phyloP scores from a whole-genome alignment of 192 early-diverging fungal genomes.

The Entomortierella parvispora region DNA sequence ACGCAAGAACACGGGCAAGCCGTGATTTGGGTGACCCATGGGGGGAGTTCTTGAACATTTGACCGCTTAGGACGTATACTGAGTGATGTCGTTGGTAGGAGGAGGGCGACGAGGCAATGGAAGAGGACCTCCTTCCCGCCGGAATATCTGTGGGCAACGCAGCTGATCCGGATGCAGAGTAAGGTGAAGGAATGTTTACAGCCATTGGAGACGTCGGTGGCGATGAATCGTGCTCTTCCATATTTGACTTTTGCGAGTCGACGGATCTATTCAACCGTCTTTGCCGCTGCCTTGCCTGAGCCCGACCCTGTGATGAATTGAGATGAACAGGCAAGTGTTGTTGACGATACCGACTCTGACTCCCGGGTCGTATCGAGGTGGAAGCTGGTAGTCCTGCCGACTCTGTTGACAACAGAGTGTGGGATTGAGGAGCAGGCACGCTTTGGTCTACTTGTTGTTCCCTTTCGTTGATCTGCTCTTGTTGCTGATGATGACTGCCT shows the following conservation, averaged over 20 bases:
- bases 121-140: slow-evolving; percentile 31
- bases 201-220: slow-evolving; percentile 39
- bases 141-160: slow-evolving; percentile 38
- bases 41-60: slow-evolving; percentile 50
- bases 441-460: slow-evolving; percentile 11
- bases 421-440: slow-evolving; percentile 16
- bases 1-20: slow-evolving; percentile 32
- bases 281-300: slow-evolving; percentile 21
- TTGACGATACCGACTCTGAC: slow-evolving; percentile 17
- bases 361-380: slow-evolving; percentile 22
- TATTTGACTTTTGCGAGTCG: slow-evolving; percentile 38
- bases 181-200: slow-evolving; percentile 34
- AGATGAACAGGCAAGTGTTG: slow-evolving; percentile 13
- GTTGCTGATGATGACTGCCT: too few relatives aligned
- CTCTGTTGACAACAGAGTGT: slow-evolving; percentile 12
- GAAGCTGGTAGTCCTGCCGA: slow-evolving; percentile 10
- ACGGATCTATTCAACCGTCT: slow-evolving; percentile 28
- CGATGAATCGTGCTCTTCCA: slow-evolving; percentile 43
- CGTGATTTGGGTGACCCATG: slow-evolving; percentile 47
- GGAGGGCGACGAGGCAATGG: slow-evolving; percentile 44
- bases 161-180: slow-evolving; percentile 9
- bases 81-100: slow-evolving; percentile 50
- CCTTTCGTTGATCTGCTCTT: not conserved
- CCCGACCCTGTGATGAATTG: slow-evolving; percentile 10
- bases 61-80: slow-evolving; percentile 43